Evolutionary conservation across 495 filamentous ascomycete species (phyloP), one percentile per base, ranked within the genome.

Genomic region (Glarea lozoyensis): DNA sequence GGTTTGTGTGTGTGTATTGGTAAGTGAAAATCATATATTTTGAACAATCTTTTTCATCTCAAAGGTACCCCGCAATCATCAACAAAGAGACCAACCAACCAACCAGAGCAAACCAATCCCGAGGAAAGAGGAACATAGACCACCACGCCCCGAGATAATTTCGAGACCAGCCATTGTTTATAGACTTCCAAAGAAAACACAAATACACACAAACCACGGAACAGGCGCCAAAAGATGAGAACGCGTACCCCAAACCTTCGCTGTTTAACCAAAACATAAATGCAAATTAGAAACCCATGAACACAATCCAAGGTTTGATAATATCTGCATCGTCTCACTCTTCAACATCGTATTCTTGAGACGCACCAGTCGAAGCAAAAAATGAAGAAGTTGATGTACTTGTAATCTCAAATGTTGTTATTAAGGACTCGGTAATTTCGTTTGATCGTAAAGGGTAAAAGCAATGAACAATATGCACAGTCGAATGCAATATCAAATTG

Each of bases 401-500:
- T 45, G 43, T 50, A 47, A n/a, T 47, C n/a, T 43, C 40, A 37
- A 48, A 41, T 12, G 31, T 41, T 7, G 23, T 29, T 41, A 55
- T 55, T 51, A 51, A 37, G 44, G 33, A 55, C 41, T 43, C 38
- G 45, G 45, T 46, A 49, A 42, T 53, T 40, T 53, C 47, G 31
- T 50, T 49, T 45, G 43, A 25, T 53, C 55, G 48, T 54, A 45
- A 54, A 54, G 40, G 37, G 42, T 39, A 42, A 47, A 54, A 54
- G 49, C 41, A 52, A 36, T 22, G 38, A n/a, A n/a, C 20, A 55
- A 58, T 53, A 58, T 58, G 49, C 52, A 58, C 55, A 55, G 45
- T 53, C 43, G 55, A 58, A 58, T 53, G 53, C 55, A 58, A 58
- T 58, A 51, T 58, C 55, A 53, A 58, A 55, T 55, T 48, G 43